A percentile compares a stretch with the other conserved stretches of the same genome.
These are phyloP conservation scores for Saprolegnia parasitica DNA, from an alignment of 352 stramenopile species.

Conservation along the genomic window DNA sequence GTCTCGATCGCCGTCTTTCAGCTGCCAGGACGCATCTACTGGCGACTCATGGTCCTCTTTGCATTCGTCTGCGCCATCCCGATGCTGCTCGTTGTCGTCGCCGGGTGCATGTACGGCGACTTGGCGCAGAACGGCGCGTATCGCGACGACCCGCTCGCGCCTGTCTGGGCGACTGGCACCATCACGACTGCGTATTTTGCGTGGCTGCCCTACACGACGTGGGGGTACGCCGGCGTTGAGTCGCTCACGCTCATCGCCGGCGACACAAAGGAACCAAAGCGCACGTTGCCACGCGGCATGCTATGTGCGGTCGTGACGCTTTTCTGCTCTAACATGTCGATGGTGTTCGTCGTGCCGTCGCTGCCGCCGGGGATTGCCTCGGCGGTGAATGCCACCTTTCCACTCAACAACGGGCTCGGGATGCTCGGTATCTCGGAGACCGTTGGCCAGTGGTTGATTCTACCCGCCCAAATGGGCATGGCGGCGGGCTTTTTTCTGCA, in stretches of 20 bases:
- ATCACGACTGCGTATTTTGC: background rate
- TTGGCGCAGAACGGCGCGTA: no score
- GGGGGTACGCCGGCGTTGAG: background rate
- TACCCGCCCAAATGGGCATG: slow-evolving; percentile 22
- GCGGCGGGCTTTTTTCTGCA: slow-evolving; percentile 8
- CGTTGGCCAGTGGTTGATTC: slow-evolving; percentile 1
- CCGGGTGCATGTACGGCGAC: no score
- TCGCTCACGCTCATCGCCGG: slow-evolving; percentile 10
- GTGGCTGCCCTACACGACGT: background rate
- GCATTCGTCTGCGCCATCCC: no score
- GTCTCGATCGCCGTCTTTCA: background rate
- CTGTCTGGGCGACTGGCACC: background rate
- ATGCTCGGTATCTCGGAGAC: background rate
- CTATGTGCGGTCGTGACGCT: slow-evolving; percentile 20
- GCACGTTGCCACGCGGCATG: background rate
- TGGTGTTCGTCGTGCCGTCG: slow-evolving; percentile 8
- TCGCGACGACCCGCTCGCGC: background rate
- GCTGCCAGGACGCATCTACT: background rate
- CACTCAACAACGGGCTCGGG: background rate
- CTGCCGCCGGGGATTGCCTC: background rate
- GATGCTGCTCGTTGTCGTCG: no score
- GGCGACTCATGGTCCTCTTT: background rate
- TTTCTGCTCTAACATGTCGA: background rate
- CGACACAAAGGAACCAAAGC: background rate
- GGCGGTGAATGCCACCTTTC: background rate